Base-by-base conservation (phyloP, 2,329 filamentous ascomycete species). In the Trichophyton schoenleinii region DNA sequence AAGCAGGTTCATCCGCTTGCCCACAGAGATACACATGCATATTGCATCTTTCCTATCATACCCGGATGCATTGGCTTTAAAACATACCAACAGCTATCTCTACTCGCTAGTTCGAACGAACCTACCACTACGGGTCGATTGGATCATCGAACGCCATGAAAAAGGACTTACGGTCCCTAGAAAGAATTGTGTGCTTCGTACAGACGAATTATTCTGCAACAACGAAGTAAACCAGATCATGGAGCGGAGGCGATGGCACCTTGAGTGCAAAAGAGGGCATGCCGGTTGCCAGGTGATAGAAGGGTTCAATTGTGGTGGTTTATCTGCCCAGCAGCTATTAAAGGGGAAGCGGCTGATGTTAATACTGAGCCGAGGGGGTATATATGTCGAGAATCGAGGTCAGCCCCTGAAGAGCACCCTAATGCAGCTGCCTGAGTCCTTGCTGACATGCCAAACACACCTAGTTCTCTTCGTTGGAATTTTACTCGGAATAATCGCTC, bases 31-130 rank as follows among this genome's bases (percentile, higher is more conserved):
- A n/a, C 86, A 88, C 66, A 70, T 86, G 1, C 77, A 83, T 58
- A 84, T 89, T 61, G 76, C 81, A 36, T 70, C 77, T 9, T 75
- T 82, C 60, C 81, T 89, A 62, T 80, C 80, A 36, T 89, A 89
- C 64, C 87, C 87, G 0, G 86, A 89, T 64, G 86, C 87, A 0
- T 78, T 89, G 0, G 86, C 85, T 0, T 74, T 89, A 15, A 88
- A 88, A 68, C 85, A 88, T 69, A 81, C 81, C 20, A 84, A 75
- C 68, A 79, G 79, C 62, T 78, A 87, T 68, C 85, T 89, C 70
- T 85, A 84, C 73, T 67, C 71, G 57, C 72, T 87, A 1, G 84
- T 88, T 63, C 79, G 85, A 70, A 89, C 86, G 0, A 84, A 83
- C 41, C 76, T 88, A 34, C 71, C 77, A 31, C 76, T 88, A 52